These are phyloP conservation scores for Ajuga chamaepitys DNA, from an alignment of 257 asterid species.

Conservation along the genomic window DNA sequence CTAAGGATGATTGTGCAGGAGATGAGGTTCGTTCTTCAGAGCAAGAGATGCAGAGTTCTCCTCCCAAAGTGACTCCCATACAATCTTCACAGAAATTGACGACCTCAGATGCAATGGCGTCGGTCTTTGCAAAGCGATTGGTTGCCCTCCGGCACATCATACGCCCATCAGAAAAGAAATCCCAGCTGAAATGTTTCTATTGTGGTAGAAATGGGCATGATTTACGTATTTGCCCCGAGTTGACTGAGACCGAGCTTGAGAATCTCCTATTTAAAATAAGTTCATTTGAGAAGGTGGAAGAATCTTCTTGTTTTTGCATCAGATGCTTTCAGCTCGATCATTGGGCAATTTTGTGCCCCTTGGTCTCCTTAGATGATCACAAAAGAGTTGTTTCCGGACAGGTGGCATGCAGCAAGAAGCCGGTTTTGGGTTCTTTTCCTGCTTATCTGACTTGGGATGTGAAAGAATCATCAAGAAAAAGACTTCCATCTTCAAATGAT, in stretches of 20 bases:
- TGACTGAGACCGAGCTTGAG: constrained; percentile 40
- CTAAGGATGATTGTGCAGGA: constrained; percentile 4
- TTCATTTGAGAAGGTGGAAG: constrained; percentile 28
- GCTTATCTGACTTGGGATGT: background rate
- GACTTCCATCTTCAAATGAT: constrained; percentile 22
- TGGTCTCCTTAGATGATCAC: constrained; percentile 18
- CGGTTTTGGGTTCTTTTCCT: background rate
- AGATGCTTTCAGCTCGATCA: constrained; percentile 60
- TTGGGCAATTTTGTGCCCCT: constrained; percentile 63
- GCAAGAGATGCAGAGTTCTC: constrained; percentile 12
- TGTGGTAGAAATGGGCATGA: constrained; percentile 56
- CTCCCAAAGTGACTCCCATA: constrained; percentile 9
- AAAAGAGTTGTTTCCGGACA: background rate
- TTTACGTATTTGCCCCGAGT: constrained; percentile 35
- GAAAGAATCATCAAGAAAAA: constrained; percentile 18
- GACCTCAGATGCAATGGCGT: constrained; percentile 47
- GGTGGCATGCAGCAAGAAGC: constrained; percentile 1
- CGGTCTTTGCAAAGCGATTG: constrained; percentile 57
- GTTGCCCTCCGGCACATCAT: constrained; percentile 47
- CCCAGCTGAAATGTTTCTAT: constrained; percentile 33
- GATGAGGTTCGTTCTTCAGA: constrained; percentile 15
- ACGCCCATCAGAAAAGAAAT: constrained; percentile 20
- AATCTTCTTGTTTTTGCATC: constrained; percentile 40
- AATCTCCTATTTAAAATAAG: constrained; percentile 33
- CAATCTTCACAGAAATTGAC: constrained; percentile 19